Evolutionary conservation across 495 filamentous ascomycete genomes (phyloP).

Genomic region (Penicillium turbatum): DNA sequence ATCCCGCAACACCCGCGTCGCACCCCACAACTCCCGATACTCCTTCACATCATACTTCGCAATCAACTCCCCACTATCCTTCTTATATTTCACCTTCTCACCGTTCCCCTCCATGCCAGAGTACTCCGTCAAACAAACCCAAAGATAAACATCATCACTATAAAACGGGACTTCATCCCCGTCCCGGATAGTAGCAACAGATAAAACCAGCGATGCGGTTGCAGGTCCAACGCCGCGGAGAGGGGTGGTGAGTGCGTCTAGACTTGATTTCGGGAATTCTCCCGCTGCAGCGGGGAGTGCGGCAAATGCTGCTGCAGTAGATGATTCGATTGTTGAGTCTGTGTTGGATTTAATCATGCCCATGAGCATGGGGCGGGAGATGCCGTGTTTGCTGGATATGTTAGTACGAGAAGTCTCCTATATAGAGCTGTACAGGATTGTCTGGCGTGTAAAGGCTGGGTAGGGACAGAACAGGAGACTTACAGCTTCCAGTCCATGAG

Average conservation of each 20-base stretch:
- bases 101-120: background rate
- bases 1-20: constrained; percentile 39
- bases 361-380: constrained; percentile 62
- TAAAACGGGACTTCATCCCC: constrained; percentile 61
- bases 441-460: too few species aligned
- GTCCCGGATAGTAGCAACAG: constrained; percentile 46
- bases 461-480: too few species aligned
- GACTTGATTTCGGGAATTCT: constrained; percentile 41
- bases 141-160: constrained; percentile 70
- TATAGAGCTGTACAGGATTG: too few species aligned
- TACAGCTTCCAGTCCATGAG: constrained; percentile 80
- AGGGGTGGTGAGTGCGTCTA: constrained; percentile 43
- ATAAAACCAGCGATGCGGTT: constrained; percentile 67
- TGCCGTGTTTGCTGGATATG: constrained; percentile 55
- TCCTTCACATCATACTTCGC: constrained; percentile 65
- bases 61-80: constrained; percentile 40
- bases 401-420: too few species aligned
- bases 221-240: constrained; percentile 69
- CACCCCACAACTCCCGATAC: constrained; percentile 51
- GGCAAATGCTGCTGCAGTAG: constrained; percentile 46
- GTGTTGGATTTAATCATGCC: constrained; percentile 61
- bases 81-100: constrained; percentile 14
- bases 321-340: constrained; percentile 34
- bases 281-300: constrained; percentile 15
- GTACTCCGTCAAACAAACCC: constrained; percentile 47